Evolutionary conservation across 352 stramenopile species (phyloP), one percentile per base, ranked within the genome.

Genomic region (Phytophthora megakarya): DNA sequence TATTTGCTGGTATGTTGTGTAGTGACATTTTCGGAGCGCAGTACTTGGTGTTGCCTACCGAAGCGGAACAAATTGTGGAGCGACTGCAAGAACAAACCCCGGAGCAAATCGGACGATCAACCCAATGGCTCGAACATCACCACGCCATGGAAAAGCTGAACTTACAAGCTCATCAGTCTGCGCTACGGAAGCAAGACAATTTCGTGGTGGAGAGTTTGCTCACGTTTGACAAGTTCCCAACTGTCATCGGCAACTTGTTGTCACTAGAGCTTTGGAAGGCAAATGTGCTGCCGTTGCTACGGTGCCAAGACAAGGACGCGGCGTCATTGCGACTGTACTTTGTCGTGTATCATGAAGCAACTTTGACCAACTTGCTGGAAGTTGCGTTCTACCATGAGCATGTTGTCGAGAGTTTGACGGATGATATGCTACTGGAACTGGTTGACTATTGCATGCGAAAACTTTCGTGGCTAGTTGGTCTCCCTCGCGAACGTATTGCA

Each of bases 371-470:
- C 61, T 65, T 97, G 21, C 65, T 97, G 5, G 91, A 97, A 53
- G 86, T 97, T 21, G 73, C 91, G 3, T 93, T 97, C 39, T 97
- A 83, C 68, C 90, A 97, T 67, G 87, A 97, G 37, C 90, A 96
- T 51, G 78, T 95, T 8, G 68, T 97, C 15, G 88, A 97, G 73
- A 88, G 80, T 26, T 54, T 94, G 46, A 79, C 91, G n/a, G 92
- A 96, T 28, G 85, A 98, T 38, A 68, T 89, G 21, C 70, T 97
- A 39, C 55, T 98, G n/a, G 95, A 98, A 49, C 67, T 98, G 5
- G 61, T 98, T n/a, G 95, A 98, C 80, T 98, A 97, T 61, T 96
- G 83, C 54, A 84, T 92, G 64, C 84, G 95, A 22, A 97, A 97
- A 70, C 50, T 98, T 43, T 86, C 86, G 54, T 89, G 89, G 78